Evolutionary conservation across 2,329 filamentous ascomycete species (phyloP), one percentile per base, ranked within the genome.

Genomic region (Aspergillus tubingensis): DNA sequence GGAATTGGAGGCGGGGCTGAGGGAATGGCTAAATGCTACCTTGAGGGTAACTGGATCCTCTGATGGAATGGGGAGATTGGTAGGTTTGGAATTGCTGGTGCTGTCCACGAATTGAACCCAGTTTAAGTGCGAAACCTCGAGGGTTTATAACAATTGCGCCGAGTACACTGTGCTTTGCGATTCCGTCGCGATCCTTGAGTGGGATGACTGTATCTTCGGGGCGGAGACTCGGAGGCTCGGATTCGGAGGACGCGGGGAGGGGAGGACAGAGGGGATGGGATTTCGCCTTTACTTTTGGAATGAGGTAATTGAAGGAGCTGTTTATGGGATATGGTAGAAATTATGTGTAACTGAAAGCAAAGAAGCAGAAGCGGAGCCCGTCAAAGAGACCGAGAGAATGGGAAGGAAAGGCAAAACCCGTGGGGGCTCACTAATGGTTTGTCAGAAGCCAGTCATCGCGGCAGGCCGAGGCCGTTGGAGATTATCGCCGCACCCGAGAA

Each of bases 381-480:
- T 21, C 19, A 21, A 27, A 56, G 54, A 62, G 23, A 17, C 25
- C 48, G 44, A 57, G 48, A 57, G 30, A 57, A 60, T 25, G 11
- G 38, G 38, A 50, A 50, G 39, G 56, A 63, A 60, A 44, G 48
- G n/a, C 11, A 43, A 41, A 48, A 55, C 19, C 13, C 11, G 19
- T n/a, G 44, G 30, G 38, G 38, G 63, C 54, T 63, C 62, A 62
- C 57, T 63, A 63, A 63, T 65, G 57, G 63, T 65, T 65, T 65
- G 63, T 65, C 61, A 65, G 63, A 63, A 51, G 59, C 39, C 58
- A 55, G 54, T 63, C 59, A 54, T 54, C 54, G 54, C 50, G 57
- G 54, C 21, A 38, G 59, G 51, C 61, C 58, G 61, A 61, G 54
- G 58, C 56, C 60, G 51, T 57, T 36, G 44, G 44, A 44, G 52